Base-by-base conservation (phyloP, 495 filamentous ascomycete species). In the Amniculicola lignicola region DNA sequence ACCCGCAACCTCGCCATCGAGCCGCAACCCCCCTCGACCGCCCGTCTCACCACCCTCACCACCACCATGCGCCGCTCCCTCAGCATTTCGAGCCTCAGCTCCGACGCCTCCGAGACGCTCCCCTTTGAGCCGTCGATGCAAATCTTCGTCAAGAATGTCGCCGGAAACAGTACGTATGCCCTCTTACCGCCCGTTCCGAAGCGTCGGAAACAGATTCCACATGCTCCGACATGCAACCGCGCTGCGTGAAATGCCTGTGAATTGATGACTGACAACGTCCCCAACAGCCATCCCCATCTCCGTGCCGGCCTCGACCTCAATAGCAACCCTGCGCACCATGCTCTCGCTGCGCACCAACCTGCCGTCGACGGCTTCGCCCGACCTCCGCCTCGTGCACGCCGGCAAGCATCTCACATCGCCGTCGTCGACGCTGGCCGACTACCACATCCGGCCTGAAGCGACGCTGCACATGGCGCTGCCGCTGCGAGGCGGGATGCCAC, bases 111-210 rank as follows among this genome's bases (percentile, higher is more conserved):
- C 10, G 63, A 61, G 9, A 33, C 29, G 9, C 9, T n/a, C 9
- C 29, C 29, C 29, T 9, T 19, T 40, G 70, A 63, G 42, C 67
- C 71, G 9, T 73, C 70, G 2, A 75, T 79, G 67, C 74, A 77
- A 61, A 75, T 79, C 66, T 79, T 79, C 67, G 69, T 79, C 61
- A 77, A 75, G 65, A 69, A 69, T 55, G 50, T 77, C 28, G 61
- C 69, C 4, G 76, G 76, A 47, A 50, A 72, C 51, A 79, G 76
- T 79, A 66, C 64, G 75, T 59, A 25, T 18, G 12, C 28, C 21
- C 31, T 18, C n/a, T 14, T 18, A 16, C 35, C 41, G 1, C 19
- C 23, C 39, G 16, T 57, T 29, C 35, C 27, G 28, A 24, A 29
- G n/a, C 19, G 22, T 52, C 57, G 33, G 43, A 42, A 55, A 14